Evolutionary conservation across 2,329 filamentous ascomycete species (phyloP).

Genomic region (Blumeria graminis): DNA sequence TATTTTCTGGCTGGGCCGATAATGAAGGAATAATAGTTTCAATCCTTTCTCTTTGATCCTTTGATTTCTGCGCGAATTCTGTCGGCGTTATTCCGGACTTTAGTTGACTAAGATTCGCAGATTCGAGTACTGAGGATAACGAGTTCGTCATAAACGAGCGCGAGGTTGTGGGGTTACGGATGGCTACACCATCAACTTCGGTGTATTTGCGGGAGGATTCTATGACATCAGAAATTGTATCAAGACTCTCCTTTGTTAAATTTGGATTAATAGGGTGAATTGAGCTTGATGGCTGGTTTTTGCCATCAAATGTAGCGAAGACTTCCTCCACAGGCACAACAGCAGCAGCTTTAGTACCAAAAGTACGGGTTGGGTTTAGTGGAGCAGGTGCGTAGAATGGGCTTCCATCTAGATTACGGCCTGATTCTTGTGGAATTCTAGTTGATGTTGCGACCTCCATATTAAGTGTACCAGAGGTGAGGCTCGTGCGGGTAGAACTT

Average conservation of each 20-base stretch:
- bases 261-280: slow-evolving; percentile 14
- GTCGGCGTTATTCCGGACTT: slow-evolving; percentile 3
- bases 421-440: slow-evolving; percentile 14
- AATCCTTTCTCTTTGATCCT: slow-evolving; percentile 1
- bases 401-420: slow-evolving; percentile 14
- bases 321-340: slow-evolving; percentile 13
- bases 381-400: slow-evolving; percentile 16
- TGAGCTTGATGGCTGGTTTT: slow-evolving; percentile 11
- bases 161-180: slow-evolving; percentile 27
- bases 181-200: slow-evolving; percentile 32
- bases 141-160: slow-evolving; percentile 11
- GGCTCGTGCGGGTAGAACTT: background rate
- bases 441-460: slow-evolving; percentile 3
- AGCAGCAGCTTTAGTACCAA: slow-evolving; percentile 7
- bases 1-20: slow-evolving; percentile 17
- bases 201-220: slow-evolving; percentile 34
- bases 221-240: slow-evolving; percentile 17
- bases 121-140: slow-evolving; percentile 7
- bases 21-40: slow-evolving; percentile 7
- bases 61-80: slow-evolving; percentile 3
- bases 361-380: slow-evolving; percentile 13
- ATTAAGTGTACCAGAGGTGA: slow-evolving; percentile 2
- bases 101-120: no score
- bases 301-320: slow-evolving; percentile 8
- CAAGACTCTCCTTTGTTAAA: slow-evolving; percentile 5